Evolutionary conservation across 352 stramenopile species (phyloP).

Genomic region (Phytophthora ohioensis): DNA sequence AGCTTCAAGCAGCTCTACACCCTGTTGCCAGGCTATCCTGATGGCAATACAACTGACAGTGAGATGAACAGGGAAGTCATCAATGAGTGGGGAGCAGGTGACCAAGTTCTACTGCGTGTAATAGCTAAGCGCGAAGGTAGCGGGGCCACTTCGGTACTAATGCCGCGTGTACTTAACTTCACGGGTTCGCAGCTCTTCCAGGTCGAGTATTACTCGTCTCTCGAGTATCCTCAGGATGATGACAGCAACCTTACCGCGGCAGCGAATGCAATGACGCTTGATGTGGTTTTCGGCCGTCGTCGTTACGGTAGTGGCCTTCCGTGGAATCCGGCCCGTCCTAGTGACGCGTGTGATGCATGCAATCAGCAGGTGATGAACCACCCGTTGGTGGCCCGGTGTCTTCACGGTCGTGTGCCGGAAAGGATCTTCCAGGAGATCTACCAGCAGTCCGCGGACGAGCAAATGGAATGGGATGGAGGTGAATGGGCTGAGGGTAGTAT

Average conservation of each 20-base stretch:
- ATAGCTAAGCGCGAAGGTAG: slow-evolving; percentile 29
- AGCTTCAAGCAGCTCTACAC: slow-evolving; percentile 74
- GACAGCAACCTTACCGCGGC: slow-evolving; percentile 7
- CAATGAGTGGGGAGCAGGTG: slow-evolving; percentile 34
- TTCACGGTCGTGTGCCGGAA: slow-evolving; percentile 35
- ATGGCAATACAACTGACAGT: slow-evolving; percentile 25
- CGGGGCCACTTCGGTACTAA: slow-evolving; percentile 31
- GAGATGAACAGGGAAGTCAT: slow-evolving; percentile 38
- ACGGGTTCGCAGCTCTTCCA: slow-evolving; percentile 56
- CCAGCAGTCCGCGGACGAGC: slow-evolving; percentile 8
- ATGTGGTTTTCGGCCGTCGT: slow-evolving; percentile 43
- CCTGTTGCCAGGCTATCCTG: slow-evolving; percentile 46
- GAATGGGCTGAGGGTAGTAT: slow-evolving; percentile 10
- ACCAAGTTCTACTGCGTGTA: slow-evolving; percentile 60
- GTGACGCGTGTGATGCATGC: slow-evolving; percentile 32
- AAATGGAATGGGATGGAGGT: slow-evolving; percentile 28
- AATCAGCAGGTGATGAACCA: slow-evolving; percentile 23
- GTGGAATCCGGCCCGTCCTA: slow-evolving; percentile 40
- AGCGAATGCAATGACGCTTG: slow-evolving; percentile 27
- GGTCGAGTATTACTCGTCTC: slow-evolving; percentile 45
- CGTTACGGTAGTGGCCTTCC: slow-evolving; percentile 45
- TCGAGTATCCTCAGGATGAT: slow-evolving; percentile 34
- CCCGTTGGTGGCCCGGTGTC: slow-evolving; percentile 34
- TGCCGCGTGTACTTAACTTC: slow-evolving; percentile 54
- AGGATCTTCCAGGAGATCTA: slow-evolving; percentile 34